Conservation (phyloP, 2,329 filamentous ascomycete species). For the Aureobasidium subglaciale region DNA sequence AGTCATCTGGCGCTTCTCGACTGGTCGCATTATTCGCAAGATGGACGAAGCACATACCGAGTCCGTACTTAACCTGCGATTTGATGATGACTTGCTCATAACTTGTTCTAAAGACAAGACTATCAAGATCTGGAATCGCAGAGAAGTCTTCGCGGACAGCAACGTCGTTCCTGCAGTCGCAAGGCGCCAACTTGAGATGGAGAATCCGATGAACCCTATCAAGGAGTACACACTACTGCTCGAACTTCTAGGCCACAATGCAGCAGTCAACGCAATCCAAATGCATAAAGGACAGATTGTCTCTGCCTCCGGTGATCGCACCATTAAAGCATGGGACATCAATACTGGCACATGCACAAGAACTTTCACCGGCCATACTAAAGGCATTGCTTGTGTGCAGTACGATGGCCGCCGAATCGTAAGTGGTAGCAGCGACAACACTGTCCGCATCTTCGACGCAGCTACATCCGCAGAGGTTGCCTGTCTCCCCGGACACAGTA, state of each 20-base stretch:
- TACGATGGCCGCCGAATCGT: slow-evolving; percentile 91
- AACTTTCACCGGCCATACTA: slow-evolving; percentile 79
- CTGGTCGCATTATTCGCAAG: slow-evolving; percentile 71
- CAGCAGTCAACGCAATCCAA: slow-evolving; percentile 94
- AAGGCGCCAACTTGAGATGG: slow-evolving; percentile 29
- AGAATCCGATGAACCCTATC: slow-evolving; percentile 49
- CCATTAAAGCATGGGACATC: slow-evolving; percentile 93
- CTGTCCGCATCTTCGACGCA: slow-evolving; percentile 90
- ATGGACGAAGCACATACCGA: slow-evolving; percentile 74
- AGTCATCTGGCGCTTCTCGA: slow-evolving; percentile 47
- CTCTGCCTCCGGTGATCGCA: slow-evolving; percentile 87
- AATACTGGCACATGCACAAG: slow-evolving; percentile 66
- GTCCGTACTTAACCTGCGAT: slow-evolving; percentile 87
- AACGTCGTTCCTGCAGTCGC: slow-evolving; percentile 26
- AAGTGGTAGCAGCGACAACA: slow-evolving; percentile 91
- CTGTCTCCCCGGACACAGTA: slow-evolving; percentile 71
- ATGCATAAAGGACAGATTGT: slow-evolving; percentile 80
- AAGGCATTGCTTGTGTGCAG: slow-evolving; percentile 96
- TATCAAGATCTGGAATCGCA: slow-evolving; percentile 92
- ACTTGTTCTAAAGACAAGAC: slow-evolving; percentile 97
- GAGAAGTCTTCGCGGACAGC: slow-evolving; percentile 48
- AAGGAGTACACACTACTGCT: slow-evolving; percentile 71
- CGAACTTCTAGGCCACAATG: slow-evolving; percentile 72
- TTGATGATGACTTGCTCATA: slow-evolving; percentile 83
- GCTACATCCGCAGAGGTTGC: slow-evolving; percentile 82